Conservation (phyloP, 495 filamentous ascomycete genomes). For the Terfezia boudieri region DNA sequence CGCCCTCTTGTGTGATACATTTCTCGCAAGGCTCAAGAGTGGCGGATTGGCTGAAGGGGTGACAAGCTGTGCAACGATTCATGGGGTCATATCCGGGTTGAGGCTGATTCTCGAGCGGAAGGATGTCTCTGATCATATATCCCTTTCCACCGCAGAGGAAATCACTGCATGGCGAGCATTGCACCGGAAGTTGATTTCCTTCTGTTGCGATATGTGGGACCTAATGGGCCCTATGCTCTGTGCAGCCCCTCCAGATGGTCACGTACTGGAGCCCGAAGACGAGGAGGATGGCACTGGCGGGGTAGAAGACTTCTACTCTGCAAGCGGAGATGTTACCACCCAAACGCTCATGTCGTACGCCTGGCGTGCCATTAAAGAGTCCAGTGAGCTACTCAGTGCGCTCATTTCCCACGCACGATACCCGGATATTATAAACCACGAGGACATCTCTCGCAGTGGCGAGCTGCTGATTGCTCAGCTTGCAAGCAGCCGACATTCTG, state of each 20-base stretch:
- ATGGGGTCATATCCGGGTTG: constrained; percentile 11
- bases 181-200: constrained; percentile 33
- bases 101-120: constrained; percentile 16
- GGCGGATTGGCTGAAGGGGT: constrained; percentile 2
- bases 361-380: constrained; percentile 79
- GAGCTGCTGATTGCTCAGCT: constrained; percentile 57
- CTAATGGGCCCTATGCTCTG: constrained; percentile 57
- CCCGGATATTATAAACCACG: constrained; percentile 18
- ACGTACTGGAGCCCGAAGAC: constrained; percentile 51
- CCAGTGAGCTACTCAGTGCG: constrained; percentile 37
- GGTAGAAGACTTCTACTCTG: not conserved
- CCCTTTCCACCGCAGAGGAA: constrained; percentile 14
- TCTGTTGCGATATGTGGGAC: constrained; percentile 46
- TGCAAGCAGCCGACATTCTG: constrained; percentile 62
- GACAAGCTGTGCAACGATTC: constrained; percentile 7
- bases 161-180: constrained; percentile 25
- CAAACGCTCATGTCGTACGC: constrained; percentile 83
- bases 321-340: constrained; percentile 38
- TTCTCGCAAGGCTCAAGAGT: constrained; percentile 10
- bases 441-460: constrained; percentile 36
- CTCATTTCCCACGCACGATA: constrained; percentile 26
- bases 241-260: constrained; percentile 76
- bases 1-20: constrained; percentile 6
- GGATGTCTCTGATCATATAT: constrained; percentile 15
- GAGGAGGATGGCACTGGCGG: constrained; percentile 23